Evolutionary conservation across 1,284 basidiomycete species (phyloP), one percentile per base, ranked within the genome.

Genomic region (Ustilago xerochloae): DNA sequence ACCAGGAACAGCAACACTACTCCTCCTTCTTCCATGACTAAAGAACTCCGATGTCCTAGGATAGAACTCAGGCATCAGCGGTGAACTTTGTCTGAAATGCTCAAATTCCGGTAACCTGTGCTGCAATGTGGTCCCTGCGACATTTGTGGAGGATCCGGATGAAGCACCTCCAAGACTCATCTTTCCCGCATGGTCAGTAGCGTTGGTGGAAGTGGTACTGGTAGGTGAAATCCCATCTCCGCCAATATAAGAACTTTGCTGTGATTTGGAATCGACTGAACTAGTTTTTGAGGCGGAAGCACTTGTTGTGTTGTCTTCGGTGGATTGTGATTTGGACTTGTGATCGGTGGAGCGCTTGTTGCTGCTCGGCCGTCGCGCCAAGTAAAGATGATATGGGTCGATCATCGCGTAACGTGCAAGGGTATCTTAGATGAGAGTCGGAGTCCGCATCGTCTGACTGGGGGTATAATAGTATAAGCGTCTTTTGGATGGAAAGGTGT

Each of bases 31-130:
- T 7, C 65, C 59, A 16, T 65, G 65, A 46, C 65, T 74, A 60
- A 75, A 75, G 43, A 75, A 75, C 13, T 70, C 72, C 28, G 72
- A 69, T 12, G 66, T 75, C 35, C 72, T 43, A 3, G 72, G 72
- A n/a, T 59, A 59, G 55, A 66, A 69, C 26, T 75, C 72, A 15
- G 66, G 66, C 62, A 65, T 63, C 32, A 75, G 24, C 0, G 62
- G 62, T 1, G 61, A 59, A 45, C 56, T 69, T 38, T 74, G 71
- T 22, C 63, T 60, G 50, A 75, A 75, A 41, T 75, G 63, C n/a
- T 75, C 72, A 35, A 75, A 60, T 18, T 75, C 72, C 28, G 72
- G 66, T 35, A 72, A 51, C 43, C 55, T 65, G 54, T 68, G 71
- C 6, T 53, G 64, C 4, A 67, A 51, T 10, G 64, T 36, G 6